Percentiles rank a stretch among this genome's conserved stretches.
Conservation (phyloP, 352 stramenopile species). For the Globisporangium perplexum region DNA sequence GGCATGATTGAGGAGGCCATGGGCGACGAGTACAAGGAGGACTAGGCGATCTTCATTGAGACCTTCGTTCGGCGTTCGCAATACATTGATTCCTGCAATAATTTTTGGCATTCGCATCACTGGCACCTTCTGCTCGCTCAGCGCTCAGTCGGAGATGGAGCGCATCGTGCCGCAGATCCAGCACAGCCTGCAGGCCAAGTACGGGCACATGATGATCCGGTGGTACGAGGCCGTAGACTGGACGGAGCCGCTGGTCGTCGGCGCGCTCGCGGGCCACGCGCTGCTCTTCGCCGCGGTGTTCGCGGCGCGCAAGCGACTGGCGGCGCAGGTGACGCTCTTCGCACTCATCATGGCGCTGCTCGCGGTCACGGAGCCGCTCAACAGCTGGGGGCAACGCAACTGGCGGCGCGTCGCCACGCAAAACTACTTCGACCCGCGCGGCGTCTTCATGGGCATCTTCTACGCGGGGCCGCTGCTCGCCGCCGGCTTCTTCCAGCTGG, state of each 20-base stretch:
- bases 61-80: neutral
- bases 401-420: conserved; percentile 70
- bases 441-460: conserved; percentile 84
- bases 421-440: conserved; percentile 76
- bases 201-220: conserved; percentile 65
- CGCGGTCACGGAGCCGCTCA: conserved; percentile 52
- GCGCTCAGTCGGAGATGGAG: no score
- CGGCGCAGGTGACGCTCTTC: conserved; percentile 60
- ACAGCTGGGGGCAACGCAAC: conserved; percentile 49
- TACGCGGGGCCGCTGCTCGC: conserved; percentile 67
- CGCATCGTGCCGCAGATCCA: conserved; percentile 50
- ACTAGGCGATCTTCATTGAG: no score
- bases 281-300: conserved; percentile 49
- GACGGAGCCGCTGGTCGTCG: conserved; percentile 65
- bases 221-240: conserved; percentile 85
- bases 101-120: neutral
- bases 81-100: neutral
- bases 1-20: conserved; percentile 88
- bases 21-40: conserved; percentile 87
- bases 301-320: conserved; percentile 47
- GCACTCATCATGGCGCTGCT: conserved; percentile 53
- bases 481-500: conserved; percentile 75
- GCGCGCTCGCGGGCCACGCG: conserved; percentile 47
- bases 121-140: no score
- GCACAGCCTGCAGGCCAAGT: conserved; percentile 65